Evolutionary conservation across 352 stramenopile species (phyloP).

Genomic region (Pythium oligandrum): DNA sequence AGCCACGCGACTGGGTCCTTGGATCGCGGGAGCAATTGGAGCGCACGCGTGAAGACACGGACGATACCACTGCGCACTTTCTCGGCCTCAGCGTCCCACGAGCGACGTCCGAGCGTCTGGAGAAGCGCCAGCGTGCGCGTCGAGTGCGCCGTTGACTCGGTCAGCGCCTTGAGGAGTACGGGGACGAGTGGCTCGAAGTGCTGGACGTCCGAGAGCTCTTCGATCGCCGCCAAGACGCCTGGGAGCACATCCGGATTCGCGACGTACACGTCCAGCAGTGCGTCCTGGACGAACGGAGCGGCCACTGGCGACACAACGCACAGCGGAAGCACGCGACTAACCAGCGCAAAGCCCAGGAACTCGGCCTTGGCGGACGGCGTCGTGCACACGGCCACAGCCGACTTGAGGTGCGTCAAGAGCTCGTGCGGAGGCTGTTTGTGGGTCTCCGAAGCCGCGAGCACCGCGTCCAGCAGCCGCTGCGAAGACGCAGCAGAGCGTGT

Average conservation of each 20-base stretch:
- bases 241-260: conserved; percentile 32
- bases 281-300: conserved; percentile 2
- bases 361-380: conserved; percentile 42
- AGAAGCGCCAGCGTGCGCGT: conserved; percentile 23
- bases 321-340: conserved; percentile 2
- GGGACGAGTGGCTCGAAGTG: no score
- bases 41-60: conserved; percentile 26
- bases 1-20: conserved; percentile 11
- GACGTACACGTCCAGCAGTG: conserved; percentile 33
- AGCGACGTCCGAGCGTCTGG: conserved; percentile 31
- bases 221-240: conserved; percentile 37
- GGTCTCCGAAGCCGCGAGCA: not conserved
- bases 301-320: conserved; percentile 2
- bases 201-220: not conserved
- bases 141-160: conserved; percentile 1
- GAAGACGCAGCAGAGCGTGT: conserved; percentile 6
- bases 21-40: conserved; percentile 27
- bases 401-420: conserved; percentile 22
- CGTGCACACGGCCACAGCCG: conserved; percentile 35
- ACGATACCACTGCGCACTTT: not conserved
- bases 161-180: conserved; percentile 1
- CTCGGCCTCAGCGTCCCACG: conserved; percentile 23
- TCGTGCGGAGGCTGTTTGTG: not conserved
- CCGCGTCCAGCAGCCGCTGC: conserved; percentile 8
- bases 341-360: conserved; percentile 38